Evolutionary conservation across 2,329 filamentous ascomycete genomes (phyloP), one percentile per base, ranked within the genome.

Genomic region (Harringtonia aguacate): DNA sequence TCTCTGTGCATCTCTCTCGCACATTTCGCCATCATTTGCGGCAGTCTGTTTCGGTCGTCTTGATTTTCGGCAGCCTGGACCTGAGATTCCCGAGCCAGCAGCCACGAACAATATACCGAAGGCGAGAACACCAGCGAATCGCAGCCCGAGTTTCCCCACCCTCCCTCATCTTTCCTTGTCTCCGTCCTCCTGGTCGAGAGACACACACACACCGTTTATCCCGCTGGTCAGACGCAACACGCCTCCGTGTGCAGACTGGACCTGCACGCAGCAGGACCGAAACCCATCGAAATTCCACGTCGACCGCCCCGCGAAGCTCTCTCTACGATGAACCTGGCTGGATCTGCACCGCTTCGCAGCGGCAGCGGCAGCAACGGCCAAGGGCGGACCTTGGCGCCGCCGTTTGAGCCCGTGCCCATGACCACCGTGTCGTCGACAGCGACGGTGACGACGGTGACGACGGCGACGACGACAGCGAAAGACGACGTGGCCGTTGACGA

Each of bases 401-500:
- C 53, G 3, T 55, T 53, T 21, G 48, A 51, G 24, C 46, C 46
- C 8, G 36, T 41, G 28, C 24, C 46, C 17, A 18, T 27, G n/a
- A 33, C 18, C 8, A 15, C 17, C 4, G 31, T 22, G 6, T n/a
- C 39, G 24, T n/a, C 21, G 27, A 9, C 39, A 18, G 27, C 24
- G 30, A 14, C 46, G 21, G 21, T 27, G n/a, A 33, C 18, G 15
- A 15, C 17, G 4, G 31, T 22, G 6, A n/a, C 39, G 24, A 14
- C 21, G 27, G 15, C 39, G 29, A 28, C 27, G 21, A 10, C 21
- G 30, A 13, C 21, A 4, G 9, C 2, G 14, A 37, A 24, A 8
- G 36, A 15, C 18, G 33, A 8, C 13, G n/a, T 24, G 29, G 34
- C 15, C n/a, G 30, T 42, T 15, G 55, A 57, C 50, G 55, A 57